These are phyloP conservation scores for Tricladium varicosporioides DNA, from an alignment of 2,329 filamentous ascomycete genomes.

Conservation along the genomic window DNA sequence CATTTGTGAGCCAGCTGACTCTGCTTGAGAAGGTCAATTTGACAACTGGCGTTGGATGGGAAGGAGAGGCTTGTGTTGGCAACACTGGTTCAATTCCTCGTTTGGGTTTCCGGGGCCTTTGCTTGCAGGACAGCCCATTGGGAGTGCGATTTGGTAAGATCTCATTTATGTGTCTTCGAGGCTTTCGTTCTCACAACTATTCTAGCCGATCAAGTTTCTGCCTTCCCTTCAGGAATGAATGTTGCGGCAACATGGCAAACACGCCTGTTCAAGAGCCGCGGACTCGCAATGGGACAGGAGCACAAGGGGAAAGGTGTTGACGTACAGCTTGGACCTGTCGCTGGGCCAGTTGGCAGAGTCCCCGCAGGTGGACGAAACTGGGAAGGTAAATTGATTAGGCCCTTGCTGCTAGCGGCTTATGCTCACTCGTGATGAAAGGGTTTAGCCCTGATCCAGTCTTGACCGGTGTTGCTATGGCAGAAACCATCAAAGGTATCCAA, in stretches of 20 bases:
- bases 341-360: conserved; percentile 64
- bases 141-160: conserved; percentile 40
- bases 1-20: conserved; percentile 71
- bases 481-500: conserved; percentile 78
- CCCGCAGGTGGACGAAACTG: conserved; percentile 68
- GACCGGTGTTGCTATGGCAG: conserved; percentile 67
- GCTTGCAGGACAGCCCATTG: conserved; percentile 35
- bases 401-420: not conserved
- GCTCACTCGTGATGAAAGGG: conserved; percentile 24
- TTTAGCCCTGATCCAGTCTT: conserved; percentile 74
- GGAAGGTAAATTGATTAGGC: conserved; percentile 45
- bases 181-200: not conserved
- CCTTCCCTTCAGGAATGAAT: conserved; percentile 76
- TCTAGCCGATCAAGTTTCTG: conserved; percentile 66
- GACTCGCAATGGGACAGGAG: conserved; percentile 67
- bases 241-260: conserved; percentile 75
- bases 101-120: conserved; percentile 31
- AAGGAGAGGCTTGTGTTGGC: conserved; percentile 32
- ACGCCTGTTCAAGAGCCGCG: conserved; percentile 65
- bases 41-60: conserved; percentile 70
- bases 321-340: conserved; percentile 71
- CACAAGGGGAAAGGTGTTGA: conserved; percentile 72
- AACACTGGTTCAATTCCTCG: conserved; percentile 34
- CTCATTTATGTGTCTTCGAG: not conserved
- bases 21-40: conserved; percentile 88